phyloP scores from a whole-genome alignment of 2,329 filamentous ascomycete species.

The Rhynchosporium secalis region DNA sequence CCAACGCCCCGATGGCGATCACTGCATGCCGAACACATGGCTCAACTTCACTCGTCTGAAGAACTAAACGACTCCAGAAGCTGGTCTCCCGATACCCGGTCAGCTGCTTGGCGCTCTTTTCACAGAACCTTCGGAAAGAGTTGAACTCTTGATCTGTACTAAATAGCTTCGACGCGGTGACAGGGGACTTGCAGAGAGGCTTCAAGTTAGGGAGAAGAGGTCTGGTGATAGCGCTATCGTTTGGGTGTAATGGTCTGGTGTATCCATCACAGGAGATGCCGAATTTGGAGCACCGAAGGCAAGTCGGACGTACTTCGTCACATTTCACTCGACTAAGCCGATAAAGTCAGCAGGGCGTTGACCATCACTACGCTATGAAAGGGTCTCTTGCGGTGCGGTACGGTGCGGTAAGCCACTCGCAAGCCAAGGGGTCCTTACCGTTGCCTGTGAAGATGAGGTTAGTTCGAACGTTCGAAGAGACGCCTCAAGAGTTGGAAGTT shows the following conservation, averaged over 20 bases:
- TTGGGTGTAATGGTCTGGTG: not conserved
- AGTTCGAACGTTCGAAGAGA: no score
- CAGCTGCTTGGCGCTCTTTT: conserved; percentile 19
- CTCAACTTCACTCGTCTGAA: conserved; percentile 23
- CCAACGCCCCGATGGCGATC: conserved; percentile 24
- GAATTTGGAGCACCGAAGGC: not conserved
- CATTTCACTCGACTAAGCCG: not conserved
- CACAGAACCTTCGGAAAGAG: conserved; percentile 25
- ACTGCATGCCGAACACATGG: conserved; percentile 22
- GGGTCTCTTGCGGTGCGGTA: no score
- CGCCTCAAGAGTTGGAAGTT: no score
- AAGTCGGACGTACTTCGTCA: not conserved
- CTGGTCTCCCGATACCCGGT: conserved; percentile 15
- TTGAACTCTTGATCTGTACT: conserved; percentile 19
- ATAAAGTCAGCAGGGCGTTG: no score
- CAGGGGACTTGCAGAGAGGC: conserved; percentile 3
- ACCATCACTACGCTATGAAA: no score
- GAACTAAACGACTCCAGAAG: conserved; percentile 23
- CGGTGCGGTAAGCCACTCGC: no score
- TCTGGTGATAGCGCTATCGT: no score
- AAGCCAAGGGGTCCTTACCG: no score
- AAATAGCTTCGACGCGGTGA: conserved; percentile 2
- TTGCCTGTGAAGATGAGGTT: no score
- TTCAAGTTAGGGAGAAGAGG: not conserved
- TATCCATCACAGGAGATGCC: conserved; percentile 4